Evolutionary conservation across 805 yeast species (phyloP), one percentile per base, ranked within the genome.

Genomic region (Kodamaea hsintzibuensis): DNA sequence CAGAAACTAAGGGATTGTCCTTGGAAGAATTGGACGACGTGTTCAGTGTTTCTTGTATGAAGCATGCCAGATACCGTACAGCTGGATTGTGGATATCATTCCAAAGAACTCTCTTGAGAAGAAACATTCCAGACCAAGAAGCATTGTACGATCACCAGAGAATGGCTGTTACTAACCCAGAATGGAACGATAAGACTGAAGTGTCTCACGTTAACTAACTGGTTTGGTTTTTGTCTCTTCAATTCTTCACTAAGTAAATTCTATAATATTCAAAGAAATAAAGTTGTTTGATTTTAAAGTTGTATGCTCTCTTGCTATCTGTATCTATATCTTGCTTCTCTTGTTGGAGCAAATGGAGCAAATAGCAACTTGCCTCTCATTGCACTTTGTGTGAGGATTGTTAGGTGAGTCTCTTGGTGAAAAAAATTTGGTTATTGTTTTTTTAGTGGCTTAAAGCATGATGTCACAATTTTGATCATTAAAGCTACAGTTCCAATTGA

Each of bases 21-120:
- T 79, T 88, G 62, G 95, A 88, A 70, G 91, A 88, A 67, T 77
- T 88, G 65, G 93, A 88, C 65, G 85, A 83, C 49, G 88, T 88
- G n/a, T 88, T 88, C 65, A 77, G 79, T 47, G 86, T 86, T n/a
- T 81, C 87, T 12, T 62, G 80, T 47, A 55, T 71, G 54, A 72
- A 79, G 51, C 89, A 86, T 61, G 87, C 89, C 17, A 59, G 44
- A 49, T 74, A 70, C 64, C 74, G 76, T 55, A 62, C 67, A n/a
- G 60, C 54, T 49, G 61, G 61, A 48, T 58, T 76, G 37, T 52
- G 62, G 67, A 78, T 79, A 61, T 71, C 75, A 55, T 55, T 84
- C 67, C 78, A 79, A 63, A 73, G 75, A 55, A 51, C 70, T 51
- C 65, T 86, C 16, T 65, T 85, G 44, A 66, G 70, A 53, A 77